Percentiles rank a stretch among this genome's conserved stretches.
Evolutionary conservation across 495 filamentous ascomycete species (phyloP).

Genomic region (Hypoxylon fuscum): DNA sequence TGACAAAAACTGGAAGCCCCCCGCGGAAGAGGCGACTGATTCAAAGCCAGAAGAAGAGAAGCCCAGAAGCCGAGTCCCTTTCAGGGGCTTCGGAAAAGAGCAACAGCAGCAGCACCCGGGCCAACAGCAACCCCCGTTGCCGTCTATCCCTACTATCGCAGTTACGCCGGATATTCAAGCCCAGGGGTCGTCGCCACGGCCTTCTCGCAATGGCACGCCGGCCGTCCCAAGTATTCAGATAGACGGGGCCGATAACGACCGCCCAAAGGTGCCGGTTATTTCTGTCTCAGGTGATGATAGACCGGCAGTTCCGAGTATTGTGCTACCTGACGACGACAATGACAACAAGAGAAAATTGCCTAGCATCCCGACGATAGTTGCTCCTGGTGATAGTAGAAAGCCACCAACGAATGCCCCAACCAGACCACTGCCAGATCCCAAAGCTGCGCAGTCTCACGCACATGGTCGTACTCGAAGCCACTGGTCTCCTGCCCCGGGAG

Average conservation of each 20-base stretch:
- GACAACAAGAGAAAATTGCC: slow-evolving; percentile 38
- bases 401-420: slow-evolving; percentile 44
- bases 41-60: slow-evolving; percentile 53
- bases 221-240: slow-evolving; percentile 52
- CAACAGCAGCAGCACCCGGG: slow-evolving; percentile 2
- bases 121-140: slow-evolving; percentile 39
- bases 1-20: slow-evolving; percentile 79
- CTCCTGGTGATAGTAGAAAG: slow-evolving; percentile 49
- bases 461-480: slow-evolving; percentile 54
- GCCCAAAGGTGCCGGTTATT: slow-evolving; percentile 43
- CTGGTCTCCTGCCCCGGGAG: slow-evolving; percentile 56
- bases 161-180: slow-evolving; percentile 57
- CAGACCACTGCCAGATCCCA: slow-evolving; percentile 53
- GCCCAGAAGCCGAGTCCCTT: slow-evolving; percentile 45
- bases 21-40: slow-evolving; percentile 64
- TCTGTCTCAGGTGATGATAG: slow-evolving; percentile 34
- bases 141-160: slow-evolving; percentile 68
- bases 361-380: slow-evolving; percentile 55
- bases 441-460: slow-evolving; percentile 43
- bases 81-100: slow-evolving; percentile 43
- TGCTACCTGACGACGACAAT: slow-evolving; percentile 51
- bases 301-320: slow-evolving; percentile 53
- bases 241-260: slow-evolving; percentile 43
- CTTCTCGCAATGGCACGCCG: slow-evolving; percentile 42
- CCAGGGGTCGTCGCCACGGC: slow-evolving; percentile 45